Conservation (phyloP, 345 rosid genomes). For the Zanthoxylum bungeanum region DNA sequence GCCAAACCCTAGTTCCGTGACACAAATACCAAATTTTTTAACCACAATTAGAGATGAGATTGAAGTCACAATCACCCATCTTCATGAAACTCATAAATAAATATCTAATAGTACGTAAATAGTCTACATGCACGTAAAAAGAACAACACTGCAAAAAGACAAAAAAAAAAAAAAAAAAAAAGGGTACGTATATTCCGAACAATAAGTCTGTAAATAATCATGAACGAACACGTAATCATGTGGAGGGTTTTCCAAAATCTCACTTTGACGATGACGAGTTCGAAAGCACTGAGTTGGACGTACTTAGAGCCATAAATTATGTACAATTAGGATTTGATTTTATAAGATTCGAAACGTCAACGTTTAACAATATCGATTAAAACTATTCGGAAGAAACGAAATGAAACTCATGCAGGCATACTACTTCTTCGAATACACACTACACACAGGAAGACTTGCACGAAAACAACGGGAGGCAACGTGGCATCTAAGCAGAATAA, state of each 20-base stretch:
- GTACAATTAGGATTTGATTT: not conserved
- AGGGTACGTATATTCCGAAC: not conserved
- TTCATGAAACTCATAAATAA: too few relatives aligned
- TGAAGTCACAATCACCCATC: constrained; percentile 15
- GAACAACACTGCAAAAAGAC: not conserved
- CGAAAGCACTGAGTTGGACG: not conserved
- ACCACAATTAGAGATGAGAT: constrained; percentile 9
- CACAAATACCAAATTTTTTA: not conserved
- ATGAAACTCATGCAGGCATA: not conserved
- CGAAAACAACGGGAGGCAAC: constrained; percentile 20
- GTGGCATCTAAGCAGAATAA: constrained; percentile 22
- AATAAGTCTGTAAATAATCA: not conserved
- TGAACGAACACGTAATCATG: not conserved
- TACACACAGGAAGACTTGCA: constrained; percentile 14
- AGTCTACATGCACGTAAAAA: not conserved
- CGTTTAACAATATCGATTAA: not conserved
- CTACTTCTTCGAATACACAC: not conserved
- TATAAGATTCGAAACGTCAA: not conserved
- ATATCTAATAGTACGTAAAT: not conserved
- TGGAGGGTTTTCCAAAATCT: not conserved
- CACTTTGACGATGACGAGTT: not conserved
- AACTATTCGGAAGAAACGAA: not conserved
- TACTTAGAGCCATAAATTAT: not conserved
- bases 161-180: not conserved
- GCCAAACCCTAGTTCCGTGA: constrained; percentile 12